Evolutionary conservation across 2,329 filamentous ascomycete species (phyloP).

Genomic region (Sodiomyces alkalinus): DNA sequence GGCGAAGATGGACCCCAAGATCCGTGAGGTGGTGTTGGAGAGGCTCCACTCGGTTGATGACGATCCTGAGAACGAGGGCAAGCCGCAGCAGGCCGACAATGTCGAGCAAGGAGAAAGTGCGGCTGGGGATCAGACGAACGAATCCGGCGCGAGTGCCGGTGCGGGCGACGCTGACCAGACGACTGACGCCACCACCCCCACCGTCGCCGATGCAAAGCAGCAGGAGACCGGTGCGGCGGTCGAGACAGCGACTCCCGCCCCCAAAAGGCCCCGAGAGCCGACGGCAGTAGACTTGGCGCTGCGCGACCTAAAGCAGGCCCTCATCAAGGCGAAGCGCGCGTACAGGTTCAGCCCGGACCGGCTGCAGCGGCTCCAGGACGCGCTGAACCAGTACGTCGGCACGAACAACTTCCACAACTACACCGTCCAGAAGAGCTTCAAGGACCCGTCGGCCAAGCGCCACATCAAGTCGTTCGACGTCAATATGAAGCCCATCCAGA

Average conservation of each 20-base stretch:
- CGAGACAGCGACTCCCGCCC: slow-evolving; percentile 11
- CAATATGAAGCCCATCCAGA: slow-evolving; percentile 61
- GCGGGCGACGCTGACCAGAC: slow-evolving; percentile 7
- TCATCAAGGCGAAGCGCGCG: slow-evolving; percentile 65
- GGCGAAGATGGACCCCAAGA: slow-evolving; percentile 45
- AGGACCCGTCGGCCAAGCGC: slow-evolving; percentile 72
- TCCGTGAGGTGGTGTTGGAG: slow-evolving; percentile 46
- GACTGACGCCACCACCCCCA: slow-evolving; percentile 1
- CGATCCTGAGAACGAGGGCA: slow-evolving; percentile 7
- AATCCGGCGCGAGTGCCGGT: too few species aligned
- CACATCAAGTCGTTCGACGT: slow-evolving; percentile 86
- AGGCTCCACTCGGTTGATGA: slow-evolving; percentile 34
- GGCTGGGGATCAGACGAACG: too few species aligned
- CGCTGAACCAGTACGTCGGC: slow-evolving; percentile 61
- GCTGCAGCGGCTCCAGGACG: slow-evolving; percentile 58
- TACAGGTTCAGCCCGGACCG: slow-evolving; percentile 68
- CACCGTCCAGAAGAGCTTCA: slow-evolving; percentile 73
- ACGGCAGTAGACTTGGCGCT: slow-evolving; percentile 48
- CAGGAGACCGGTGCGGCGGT: slow-evolving; percentile 7
- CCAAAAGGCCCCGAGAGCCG: too few species aligned
- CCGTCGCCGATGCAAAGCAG: slow-evolving; percentile 4
- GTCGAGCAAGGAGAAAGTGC: too few species aligned
- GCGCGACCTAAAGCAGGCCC: slow-evolving; percentile 65
- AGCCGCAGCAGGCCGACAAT: too few species aligned
- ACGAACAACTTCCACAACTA: slow-evolving; percentile 96